These are phyloP conservation scores for Aspergillus biplanus DNA, from an alignment of 495 filamentous ascomycete species.

Conservation along the genomic window DNA sequence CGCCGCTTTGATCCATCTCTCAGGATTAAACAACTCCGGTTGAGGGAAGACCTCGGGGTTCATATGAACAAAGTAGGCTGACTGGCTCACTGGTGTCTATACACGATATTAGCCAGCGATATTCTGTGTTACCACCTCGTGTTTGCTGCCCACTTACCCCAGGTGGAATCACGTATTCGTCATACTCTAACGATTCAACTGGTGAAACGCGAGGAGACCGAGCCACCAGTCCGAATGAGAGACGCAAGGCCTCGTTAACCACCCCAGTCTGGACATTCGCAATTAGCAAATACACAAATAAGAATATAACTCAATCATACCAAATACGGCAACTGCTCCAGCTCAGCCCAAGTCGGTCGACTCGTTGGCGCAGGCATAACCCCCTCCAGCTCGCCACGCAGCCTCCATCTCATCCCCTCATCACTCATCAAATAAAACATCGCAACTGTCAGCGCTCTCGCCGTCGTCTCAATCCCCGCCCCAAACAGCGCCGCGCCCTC, in stretches of 20 bases:
- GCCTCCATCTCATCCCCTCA: conserved; percentile 19
- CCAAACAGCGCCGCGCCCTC: conserved; percentile 35
- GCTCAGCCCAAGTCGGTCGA: conserved; percentile 20
- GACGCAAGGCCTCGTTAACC: conserved; percentile 46
- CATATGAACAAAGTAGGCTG: conserved; percentile 42
- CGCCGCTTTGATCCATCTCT: conserved; percentile 43
- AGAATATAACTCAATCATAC: conserved; percentile 17
- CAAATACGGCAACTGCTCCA: conserved; percentile 54
- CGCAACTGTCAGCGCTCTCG: conserved; percentile 29
- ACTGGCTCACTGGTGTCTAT: conserved; percentile 46
- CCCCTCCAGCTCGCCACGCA: conserved; percentile 32
- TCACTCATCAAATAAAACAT: conserved; percentile 36
- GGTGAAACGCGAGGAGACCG: conserved; percentile 34
- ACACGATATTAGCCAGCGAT: background rate
- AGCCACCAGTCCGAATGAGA: conserved; percentile 32
- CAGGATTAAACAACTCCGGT: conserved; percentile 43
- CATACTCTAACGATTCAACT: conserved; percentile 34
- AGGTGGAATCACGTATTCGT: conserved; percentile 30
- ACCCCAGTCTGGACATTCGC: conserved; percentile 31
- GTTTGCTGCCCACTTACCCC: conserved; percentile 20
- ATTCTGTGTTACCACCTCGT: conserved; percentile 7
- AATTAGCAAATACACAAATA: background rate
- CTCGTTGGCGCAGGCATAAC: conserved; percentile 29
- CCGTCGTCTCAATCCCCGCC: conserved; percentile 43
- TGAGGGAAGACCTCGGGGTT: conserved; percentile 45